Evolutionary conservation across 257 asterid species (phyloP).

Genomic region (Solanum etuberosum): DNA sequence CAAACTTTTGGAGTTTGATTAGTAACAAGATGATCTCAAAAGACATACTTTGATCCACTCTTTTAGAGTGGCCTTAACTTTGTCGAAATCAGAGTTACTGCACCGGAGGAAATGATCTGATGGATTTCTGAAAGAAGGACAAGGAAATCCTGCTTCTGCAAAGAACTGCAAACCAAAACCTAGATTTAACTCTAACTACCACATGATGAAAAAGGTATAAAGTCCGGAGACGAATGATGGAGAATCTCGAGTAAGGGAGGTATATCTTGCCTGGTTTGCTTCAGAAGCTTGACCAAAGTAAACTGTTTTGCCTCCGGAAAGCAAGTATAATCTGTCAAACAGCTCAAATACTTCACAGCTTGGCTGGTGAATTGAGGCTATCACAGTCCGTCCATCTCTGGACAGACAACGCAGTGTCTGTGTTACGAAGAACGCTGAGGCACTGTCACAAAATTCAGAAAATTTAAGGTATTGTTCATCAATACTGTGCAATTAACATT

Average conservation of each 20-base stretch:
- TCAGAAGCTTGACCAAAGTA: conserved; percentile 88
- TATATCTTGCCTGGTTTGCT: conserved; percentile 59
- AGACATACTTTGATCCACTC: conserved; percentile 81
- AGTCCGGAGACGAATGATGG: neutral
- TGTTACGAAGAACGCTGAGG: conserved; percentile 90
- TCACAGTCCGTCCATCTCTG: conserved; percentile 84
- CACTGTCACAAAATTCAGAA: conserved; percentile 33
- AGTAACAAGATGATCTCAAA: neutral
- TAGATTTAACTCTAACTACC: neutral
- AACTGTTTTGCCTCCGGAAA: conserved; percentile 80
- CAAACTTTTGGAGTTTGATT: neutral
- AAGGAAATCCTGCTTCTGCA: conserved; percentile 95
- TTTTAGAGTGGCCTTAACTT: conserved; percentile 88
- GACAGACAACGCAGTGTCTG: conserved; percentile 75
- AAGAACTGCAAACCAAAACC: conserved; percentile 49
- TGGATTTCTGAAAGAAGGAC: conserved; percentile 83
- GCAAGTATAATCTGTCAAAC: conserved; percentile 71
- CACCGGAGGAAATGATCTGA: conserved; percentile 93
- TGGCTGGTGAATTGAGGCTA: conserved; percentile 96
- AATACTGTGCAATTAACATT: neutral
- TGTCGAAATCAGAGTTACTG: conserved; percentile 86
- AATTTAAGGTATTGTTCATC: neutral
- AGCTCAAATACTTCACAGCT: conserved; percentile 95
- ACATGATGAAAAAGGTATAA: neutral
- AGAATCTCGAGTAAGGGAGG: neutral